Conservation (phyloP, 306 rosid species). For the Carpinus fangiana region DNA sequence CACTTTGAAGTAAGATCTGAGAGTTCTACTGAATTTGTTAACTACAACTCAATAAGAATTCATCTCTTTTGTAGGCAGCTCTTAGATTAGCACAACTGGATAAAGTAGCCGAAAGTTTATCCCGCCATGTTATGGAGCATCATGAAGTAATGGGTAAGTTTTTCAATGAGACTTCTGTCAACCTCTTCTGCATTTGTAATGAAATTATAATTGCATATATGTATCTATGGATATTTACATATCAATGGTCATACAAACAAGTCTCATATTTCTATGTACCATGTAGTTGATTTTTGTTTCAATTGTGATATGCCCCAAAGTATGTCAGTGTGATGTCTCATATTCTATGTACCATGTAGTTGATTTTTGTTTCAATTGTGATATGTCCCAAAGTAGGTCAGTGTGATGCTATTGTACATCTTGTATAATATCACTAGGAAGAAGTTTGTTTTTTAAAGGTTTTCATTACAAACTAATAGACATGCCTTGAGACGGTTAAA, state of each 20-base stretch:
- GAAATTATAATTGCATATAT: neutral
- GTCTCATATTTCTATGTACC: neutral
- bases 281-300: neutral
- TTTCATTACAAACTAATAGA: neutral
- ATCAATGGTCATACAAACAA: neutral
- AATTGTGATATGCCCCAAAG: neutral
- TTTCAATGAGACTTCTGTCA: constrained; percentile 8
- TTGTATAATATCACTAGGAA: neutral
- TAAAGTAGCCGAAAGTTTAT: constrained; percentile 81
- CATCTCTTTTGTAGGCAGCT: constrained; percentile 58
- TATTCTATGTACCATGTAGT: neutral
- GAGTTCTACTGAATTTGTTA: neutral
- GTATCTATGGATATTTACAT: neutral
- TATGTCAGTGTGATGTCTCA: neutral
- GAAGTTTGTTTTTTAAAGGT: neutral
- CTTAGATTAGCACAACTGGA: constrained; percentile 90
- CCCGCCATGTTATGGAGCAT: constrained; percentile 93
- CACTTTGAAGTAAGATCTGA: constrained; percentile 7
- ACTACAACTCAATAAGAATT: constrained; percentile 3
- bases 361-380: neutral
- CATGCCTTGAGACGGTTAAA: neutral
- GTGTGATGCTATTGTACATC: neutral
- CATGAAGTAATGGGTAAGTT: constrained; percentile 99
- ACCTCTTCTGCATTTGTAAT: neutral
- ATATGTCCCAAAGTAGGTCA: neutral